Evolutionary conservation across 129 eudicot genomes (phyloP), one percentile per base, ranked within the genome.

Genomic region (Glebionis coronaria): DNA sequence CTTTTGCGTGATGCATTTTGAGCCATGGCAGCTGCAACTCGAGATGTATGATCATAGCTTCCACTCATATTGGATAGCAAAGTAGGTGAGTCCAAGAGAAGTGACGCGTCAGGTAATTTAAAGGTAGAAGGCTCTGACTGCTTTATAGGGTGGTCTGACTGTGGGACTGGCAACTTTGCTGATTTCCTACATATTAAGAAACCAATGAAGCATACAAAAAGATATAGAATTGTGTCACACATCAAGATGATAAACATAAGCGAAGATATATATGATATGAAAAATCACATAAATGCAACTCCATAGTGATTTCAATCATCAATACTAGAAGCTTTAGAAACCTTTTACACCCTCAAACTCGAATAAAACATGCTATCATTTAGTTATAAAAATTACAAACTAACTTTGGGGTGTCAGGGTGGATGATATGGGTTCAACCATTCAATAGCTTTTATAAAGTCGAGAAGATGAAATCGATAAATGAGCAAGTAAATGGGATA

Each of bases 11-110:
- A 82, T 31, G 80, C 89, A 51, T 82, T 88, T 78, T 85, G 85
- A 61, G 95, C 91, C 91, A 88, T 83, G 10, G 96, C 96, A 70
- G 91, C 87, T 79, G 95, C 90, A 65, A 92, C 98, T 69, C 87
- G 88, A 35, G 95, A 88, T 28, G 84, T 82, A 71, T 92, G 98
- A 68, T 92, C 98, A 40, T 76, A 73, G 44, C 66, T 71, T 50
- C 79, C 78, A 42, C 57, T 28, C 67, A 29, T 12, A 76, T 63
- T 71, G 35, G 91, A 70, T 38, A 84, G 75, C 69, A 78, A 25
- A 5, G 70, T 40, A 63, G 95, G 98, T 12, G 90, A 84, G 57
- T 77, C 73, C 65, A 93, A 77, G 56, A 93, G 85, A 25, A 84
- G 38, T 4, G 97, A 84, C 4, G 95, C 98, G 77, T 84, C 90